These are phyloP conservation scores for Raffaelea arxii DNA, from an alignment of 2,329 filamentous ascomycete species.

Conservation along the genomic window DNA sequence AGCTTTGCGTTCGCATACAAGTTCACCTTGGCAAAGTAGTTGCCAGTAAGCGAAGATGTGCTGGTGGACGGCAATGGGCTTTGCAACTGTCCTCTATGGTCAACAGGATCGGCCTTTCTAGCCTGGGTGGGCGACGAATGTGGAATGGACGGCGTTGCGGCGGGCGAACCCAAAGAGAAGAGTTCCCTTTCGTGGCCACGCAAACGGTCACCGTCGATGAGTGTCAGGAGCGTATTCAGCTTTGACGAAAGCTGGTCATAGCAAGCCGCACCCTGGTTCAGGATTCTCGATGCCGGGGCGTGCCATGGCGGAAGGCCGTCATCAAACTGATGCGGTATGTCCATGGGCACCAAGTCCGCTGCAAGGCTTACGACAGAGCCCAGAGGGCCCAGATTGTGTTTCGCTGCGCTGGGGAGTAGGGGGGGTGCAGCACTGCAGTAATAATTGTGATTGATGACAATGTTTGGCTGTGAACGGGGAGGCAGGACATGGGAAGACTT, in stretches of 20 bases:
- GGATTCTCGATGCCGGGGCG: conserved; percentile 29
- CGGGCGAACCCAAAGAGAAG: conserved; percentile 26
- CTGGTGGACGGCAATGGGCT: too few species aligned
- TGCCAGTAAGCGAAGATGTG: conserved; percentile 32
- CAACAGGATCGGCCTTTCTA: not conserved
- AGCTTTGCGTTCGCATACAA: conserved; percentile 69
- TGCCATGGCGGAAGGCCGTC: conserved; percentile 34
- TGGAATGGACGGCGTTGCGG: not conserved
- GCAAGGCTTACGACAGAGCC: conserved; percentile 33
- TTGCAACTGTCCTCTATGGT: too few species aligned
- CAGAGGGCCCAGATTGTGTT: conserved; percentile 27
- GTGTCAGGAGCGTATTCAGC: conserved; percentile 59
- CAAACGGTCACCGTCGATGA: conserved; percentile 56
- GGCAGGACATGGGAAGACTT: conserved; percentile 11
- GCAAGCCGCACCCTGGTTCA: conserved; percentile 35
- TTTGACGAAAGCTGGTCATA: conserved; percentile 52
- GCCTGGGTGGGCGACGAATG: not conserved
- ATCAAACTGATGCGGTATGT: conserved; percentile 28
- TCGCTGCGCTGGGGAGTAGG: conserved; percentile 12
- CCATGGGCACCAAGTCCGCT: conserved; percentile 28
- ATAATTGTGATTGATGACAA: conserved; percentile 44
- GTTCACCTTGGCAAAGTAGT: conserved; percentile 67
- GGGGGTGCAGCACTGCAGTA: conserved; percentile 24
- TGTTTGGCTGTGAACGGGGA: conserved; percentile 24
- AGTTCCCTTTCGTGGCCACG: conserved; percentile 45